Evolutionary conservation across 2,329 filamentous ascomycete species (phyloP), one percentile per base, ranked within the genome.

Genomic region (Magnaporthales sp.): DNA sequence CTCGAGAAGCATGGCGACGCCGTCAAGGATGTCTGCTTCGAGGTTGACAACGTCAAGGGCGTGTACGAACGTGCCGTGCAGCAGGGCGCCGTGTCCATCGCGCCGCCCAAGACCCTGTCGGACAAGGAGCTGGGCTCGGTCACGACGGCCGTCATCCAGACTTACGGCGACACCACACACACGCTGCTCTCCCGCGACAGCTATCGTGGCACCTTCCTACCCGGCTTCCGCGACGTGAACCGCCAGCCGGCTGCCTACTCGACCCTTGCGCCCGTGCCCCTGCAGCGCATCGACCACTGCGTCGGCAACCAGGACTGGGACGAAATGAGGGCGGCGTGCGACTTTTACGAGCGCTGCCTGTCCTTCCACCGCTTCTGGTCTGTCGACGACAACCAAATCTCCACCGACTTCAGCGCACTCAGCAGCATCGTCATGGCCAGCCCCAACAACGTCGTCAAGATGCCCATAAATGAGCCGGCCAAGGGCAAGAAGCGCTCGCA

Each of bases 341-440:
- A 79, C 67, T 88, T 91, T 78, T 98, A 97, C 81, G 93, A 97
- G 80, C 86, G 89, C 69, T 91, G 90, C 69, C 90, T 97, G 30
- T 90, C 90, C 66, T 97, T 97, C 86, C 93, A 97, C 81, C 91
- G 93, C 71, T 97, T 97, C 88, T 97, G 94, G 94, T 92, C 89
- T 66, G 93, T 97, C 67, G 94, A 97, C 77, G 94, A 97, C 82
- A 90, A 87, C 71, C 88, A 96, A 76, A 96, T 97, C 79, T 92
- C 88, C 84, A 97, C 91, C 71, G 93, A 96, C 75, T 97, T 92
- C 84, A 93, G 90, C 0, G 93, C 94, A 10, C 84, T 97, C 63
- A 92, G 89, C 79, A 91, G 87, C 74, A 89, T 97, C 73, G 94
- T 97, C 75, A 97, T 97, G 93, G 87, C 91, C 58, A 92, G 89